Base-by-base conservation (phyloP, 1,284 basidiomycete genomes). In the Cutaneotrichosporon cutaneum region DNA sequence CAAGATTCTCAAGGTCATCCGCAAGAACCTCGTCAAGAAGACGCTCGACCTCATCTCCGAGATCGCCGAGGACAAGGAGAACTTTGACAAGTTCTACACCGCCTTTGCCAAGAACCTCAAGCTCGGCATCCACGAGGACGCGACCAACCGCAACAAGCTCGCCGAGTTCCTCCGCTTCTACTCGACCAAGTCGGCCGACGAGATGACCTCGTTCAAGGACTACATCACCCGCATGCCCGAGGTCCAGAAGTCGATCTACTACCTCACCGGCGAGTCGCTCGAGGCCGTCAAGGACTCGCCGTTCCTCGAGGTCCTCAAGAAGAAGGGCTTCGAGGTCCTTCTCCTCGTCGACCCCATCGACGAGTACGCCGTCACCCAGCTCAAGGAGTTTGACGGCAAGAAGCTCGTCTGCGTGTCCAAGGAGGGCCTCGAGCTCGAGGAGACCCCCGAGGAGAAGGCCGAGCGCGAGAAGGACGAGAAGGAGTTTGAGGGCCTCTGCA, bases 221-320 rank as follows among this genome's bases (percentile, higher is more conserved):
- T 99, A 99, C 86, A 95, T 98, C 80, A 98, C 94, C 63, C 94
- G 95, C 75, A 98, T 97, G 94, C 95, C 95, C 69, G 94, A 98
- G 84, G 86, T 94, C 71, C 95, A 99, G 83, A 98, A 98, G 84
- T 93, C 94, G 76, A 94, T 97, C 81, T 98, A 98, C 87, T 98
- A 95, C 86, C 89, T 99, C 73, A 99, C 95, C 64, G 95, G 96
- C 81, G 96, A 99, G 85, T 95, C 93, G 13, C 90, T 99, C 62
- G 88, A 87, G 65, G 86, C 93, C 62, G 88, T 91, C 75, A 87
- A 86, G 76, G 93, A 98, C 82, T 98, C 95, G 62, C 95, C 95
- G 42, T 99, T 99, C 94, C 88, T 99, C 65, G 95, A 99, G 84
- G 90, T 94, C 59, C 89, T 99, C 81, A 98, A 97, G 90, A 95